phyloP scores from a whole-genome alignment of 2,329 filamentous ascomycete genomes.

The Claviceps maximensis region DNA sequence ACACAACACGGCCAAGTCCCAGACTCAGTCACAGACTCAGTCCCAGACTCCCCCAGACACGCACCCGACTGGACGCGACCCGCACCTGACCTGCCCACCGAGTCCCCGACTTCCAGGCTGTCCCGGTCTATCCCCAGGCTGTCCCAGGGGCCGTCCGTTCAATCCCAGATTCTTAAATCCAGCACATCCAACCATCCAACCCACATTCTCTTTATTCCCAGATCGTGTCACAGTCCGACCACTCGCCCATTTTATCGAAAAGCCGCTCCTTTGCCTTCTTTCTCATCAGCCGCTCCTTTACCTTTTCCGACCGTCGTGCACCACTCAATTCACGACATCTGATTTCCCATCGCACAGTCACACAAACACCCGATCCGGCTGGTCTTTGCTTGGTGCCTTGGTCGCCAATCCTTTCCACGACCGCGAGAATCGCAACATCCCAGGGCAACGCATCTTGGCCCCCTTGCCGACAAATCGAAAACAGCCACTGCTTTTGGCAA shows the following conservation, averaged over 20 bases:
- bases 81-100: too few species aligned
- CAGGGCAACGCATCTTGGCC: neutral
- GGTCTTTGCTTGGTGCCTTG: neutral
- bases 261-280: neutral
- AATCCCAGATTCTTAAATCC: neutral
- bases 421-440: neutral
- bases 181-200: neutral
- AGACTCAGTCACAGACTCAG: too few species aligned
- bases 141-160: too few species aligned
- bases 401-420: neutral
- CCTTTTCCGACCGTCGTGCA: neutral
- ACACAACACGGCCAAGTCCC: too few species aligned
- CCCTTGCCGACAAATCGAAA: neutral
- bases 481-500: neutral
- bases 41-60: too few species aligned
- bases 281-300: neutral
- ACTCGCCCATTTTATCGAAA: neutral
- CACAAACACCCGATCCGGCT: neutral
- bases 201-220: neutral
- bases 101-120: too few species aligned
- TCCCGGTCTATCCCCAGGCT: too few species aligned
- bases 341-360: neutral
- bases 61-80: too few species aligned
- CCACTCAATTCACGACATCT: neutral
- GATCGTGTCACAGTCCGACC: neutral